Base-by-base conservation (phyloP, 805 yeast genomes). In the Hanseniaspora thailandica region DNA sequence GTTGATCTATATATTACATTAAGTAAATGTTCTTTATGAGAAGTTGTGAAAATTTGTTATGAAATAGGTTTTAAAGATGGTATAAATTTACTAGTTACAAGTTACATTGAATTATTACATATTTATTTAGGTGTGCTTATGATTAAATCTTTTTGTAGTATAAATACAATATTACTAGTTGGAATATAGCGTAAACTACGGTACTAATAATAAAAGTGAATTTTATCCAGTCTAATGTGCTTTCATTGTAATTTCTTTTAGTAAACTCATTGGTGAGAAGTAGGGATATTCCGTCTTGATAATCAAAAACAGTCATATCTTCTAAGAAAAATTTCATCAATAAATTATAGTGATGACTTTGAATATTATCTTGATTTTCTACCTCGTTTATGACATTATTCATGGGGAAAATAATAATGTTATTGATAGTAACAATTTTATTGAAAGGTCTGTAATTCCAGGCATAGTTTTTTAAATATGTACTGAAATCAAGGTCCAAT, bases 221-320 rank as follows among this genome's bases (percentile, higher is more conserved):
- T 3, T 20, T 45, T 25, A 45, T 5, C 26, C 20, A 34, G 13
- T 35, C 34, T 25, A 35, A 13, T n/a, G 41, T 34, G 22, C 25
- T 45, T 35, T 45, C 49, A 23, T 45, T 45, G 22, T 15, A 30
- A 17, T 45, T 45, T 45, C 49, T 45, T 10, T 45, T 45, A n/a
- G 19, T n/a, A 22, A 17, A 34, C 9, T 45, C 49, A 35, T n/a
- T 35, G 6, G 31, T 25, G 13, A 34, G 7, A 3, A 26, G 15
- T 5, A 33, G n/a, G 4, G 40, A 20, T 15, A 10, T 34, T 4
- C 25, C 23, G 15, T 15, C 15, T 10, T 45, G 15, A 22, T 15
- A 45, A 17, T 45, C n/a, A 5, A 25, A 20, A 12, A n/a, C 19
- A 4, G n/a, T 15, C 26, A 33, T 34, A 17, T 45, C 25, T 23